A percentile compares a stretch with the other conserved stretches of the same genome.
These are phyloP conservation scores for Suhomyces tanzawaensis DNA, from an alignment of 805 yeast species.

Conservation along the genomic window DNA sequence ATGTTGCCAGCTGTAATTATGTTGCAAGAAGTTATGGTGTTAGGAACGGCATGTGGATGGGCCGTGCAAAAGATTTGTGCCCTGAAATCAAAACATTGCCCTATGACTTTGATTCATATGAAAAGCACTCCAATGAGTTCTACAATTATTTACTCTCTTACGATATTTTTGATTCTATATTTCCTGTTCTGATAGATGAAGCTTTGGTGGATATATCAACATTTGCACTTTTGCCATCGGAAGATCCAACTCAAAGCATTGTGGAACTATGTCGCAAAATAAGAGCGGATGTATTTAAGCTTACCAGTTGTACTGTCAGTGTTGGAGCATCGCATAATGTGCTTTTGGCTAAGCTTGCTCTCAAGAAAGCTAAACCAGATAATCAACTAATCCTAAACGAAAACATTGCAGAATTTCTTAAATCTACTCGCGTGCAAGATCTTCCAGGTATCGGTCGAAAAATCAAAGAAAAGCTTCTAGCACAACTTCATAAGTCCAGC, in stretches of 20 bases:
- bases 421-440: conserved; percentile 31
- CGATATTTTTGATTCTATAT: conserved; percentile 46
- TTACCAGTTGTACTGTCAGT: conserved; percentile 68
- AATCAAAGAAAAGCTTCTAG: conserved; percentile 45
- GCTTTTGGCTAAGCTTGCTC: conserved; percentile 71
- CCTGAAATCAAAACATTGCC: conserved; percentile 63
- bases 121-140: conserved; percentile 57
- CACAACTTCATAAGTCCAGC: conserved; percentile 20
- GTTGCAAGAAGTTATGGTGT: conserved; percentile 79
- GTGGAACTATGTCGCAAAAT: conserved; percentile 30
- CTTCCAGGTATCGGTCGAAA: conserved; percentile 67
- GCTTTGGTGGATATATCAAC: conserved; percentile 69
- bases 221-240: conserved; percentile 14
- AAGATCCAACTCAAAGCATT: conserved; percentile 10
- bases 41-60: conserved; percentile 87
- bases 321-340: conserved; percentile 77
- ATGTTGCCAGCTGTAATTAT: conserved; percentile 90
- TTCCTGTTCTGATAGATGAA: conserved; percentile 91
- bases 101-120: conserved; percentile 76
- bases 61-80: conserved; percentile 60
- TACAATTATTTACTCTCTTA: conserved; percentile 55
- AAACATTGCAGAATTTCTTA: conserved; percentile 30
- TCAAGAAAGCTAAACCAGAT: conserved; percentile 76
- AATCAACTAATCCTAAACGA: conserved; percentile 48
- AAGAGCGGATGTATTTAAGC: conserved; percentile 37